phyloP scores from a whole-genome alignment of 108 stramenopile species.

The Pseudonitzschia pungens region DNA sequence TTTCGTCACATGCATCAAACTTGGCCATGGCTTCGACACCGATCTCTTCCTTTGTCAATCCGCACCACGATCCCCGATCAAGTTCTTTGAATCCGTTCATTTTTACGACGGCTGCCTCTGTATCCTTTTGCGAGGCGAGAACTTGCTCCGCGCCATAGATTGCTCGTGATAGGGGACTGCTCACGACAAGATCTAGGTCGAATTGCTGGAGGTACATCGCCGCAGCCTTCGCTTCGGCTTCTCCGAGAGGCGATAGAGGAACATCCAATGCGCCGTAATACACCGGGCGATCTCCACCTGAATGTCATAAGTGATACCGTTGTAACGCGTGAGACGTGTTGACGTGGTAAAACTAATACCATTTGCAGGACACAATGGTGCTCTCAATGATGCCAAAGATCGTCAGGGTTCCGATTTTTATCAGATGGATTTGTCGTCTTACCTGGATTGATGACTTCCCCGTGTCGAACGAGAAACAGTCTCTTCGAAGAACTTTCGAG shows the following conservation, averaged over 20 bases:
- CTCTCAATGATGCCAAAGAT: no score
- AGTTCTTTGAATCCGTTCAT: conserved; percentile 79
- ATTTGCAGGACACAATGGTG: no score
- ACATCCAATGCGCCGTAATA: conserved; percentile 89
- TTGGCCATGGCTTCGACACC: conserved; percentile 62
- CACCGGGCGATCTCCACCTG: conserved; percentile 76
- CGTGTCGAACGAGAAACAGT: conserved; percentile 83
- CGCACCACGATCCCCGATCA: conserved; percentile 76
- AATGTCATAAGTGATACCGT: neutral
- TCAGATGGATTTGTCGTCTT: neutral
- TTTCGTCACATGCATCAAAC: conserved; percentile 85
- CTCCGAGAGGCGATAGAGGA: conserved; percentile 74
- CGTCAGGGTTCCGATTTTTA: neutral
- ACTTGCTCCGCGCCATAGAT: conserved; percentile 78
- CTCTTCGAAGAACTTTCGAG: conserved; percentile 53
- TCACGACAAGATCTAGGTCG: conserved; percentile 65
- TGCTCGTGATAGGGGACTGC: conserved; percentile 77
- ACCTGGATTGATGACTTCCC: conserved; percentile 88
- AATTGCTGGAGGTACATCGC: conserved; percentile 62
- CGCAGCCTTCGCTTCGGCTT: conserved; percentile 79
- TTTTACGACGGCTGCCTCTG: conserved; percentile 27
- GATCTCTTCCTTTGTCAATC: conserved; percentile 72
- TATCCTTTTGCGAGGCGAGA: conserved; percentile 19
- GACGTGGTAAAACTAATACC: neutral
- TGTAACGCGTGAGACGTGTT: neutral